phyloP scores from a whole-genome alignment of 169 alveolate species.

The Theileria parva region DNA sequence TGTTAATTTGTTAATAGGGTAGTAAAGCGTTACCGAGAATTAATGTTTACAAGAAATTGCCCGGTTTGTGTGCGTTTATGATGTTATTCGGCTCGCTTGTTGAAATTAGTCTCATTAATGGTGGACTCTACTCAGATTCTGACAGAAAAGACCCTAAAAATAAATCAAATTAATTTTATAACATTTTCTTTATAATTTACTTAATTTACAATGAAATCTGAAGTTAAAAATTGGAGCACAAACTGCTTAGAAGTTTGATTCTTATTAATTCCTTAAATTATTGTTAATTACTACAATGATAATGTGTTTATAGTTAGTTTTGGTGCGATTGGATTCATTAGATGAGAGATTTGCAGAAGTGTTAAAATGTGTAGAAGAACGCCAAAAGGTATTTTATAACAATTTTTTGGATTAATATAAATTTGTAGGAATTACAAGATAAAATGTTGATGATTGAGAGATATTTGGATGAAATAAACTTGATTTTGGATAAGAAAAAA shows the following conservation, averaged over 20 bases:
- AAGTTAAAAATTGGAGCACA: constrained; percentile 45
- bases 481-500: neutral
- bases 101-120: constrained; percentile 49
- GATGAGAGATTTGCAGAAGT: constrained; percentile 29
- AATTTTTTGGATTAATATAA: too few relatives aligned
- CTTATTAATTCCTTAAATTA: too few relatives aligned
- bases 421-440: neutral
- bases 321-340: constrained; percentile 48
- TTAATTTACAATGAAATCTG: constrained; percentile 6
- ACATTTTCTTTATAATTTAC: neutral
- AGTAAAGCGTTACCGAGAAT: constrained; percentile 47
- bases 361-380: constrained; percentile 9
- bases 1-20: constrained; percentile 32
- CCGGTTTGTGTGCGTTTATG: constrained; percentile 41
- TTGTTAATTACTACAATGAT: neutral
- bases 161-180: neutral
- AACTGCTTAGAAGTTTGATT: constrained; percentile 52
- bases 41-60: constrained; percentile 38
- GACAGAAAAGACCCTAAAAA: constrained; percentile 6
- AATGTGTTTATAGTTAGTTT: constrained; percentile 24
- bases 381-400: neutral
- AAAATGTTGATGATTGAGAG: neutral
- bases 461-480: neutral
- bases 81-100: constrained; percentile 48
- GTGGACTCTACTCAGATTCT: constrained; percentile 31